Conservation (phyloP, 1,284 basidiomycete species). For the Trametes pubescens region DNA sequence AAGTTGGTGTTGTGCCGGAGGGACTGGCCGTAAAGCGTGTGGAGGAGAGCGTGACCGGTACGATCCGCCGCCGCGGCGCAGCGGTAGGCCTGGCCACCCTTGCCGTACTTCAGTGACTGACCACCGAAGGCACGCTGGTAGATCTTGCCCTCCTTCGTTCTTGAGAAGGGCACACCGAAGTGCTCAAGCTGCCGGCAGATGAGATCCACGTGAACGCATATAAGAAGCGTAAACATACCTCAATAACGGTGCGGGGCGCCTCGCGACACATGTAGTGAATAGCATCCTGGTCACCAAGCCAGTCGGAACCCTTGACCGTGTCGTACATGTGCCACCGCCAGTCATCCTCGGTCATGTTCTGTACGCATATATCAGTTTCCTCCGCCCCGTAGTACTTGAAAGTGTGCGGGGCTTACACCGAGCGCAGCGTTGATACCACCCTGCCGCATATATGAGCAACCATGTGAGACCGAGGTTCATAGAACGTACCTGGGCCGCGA, state of each 20-base stretch:
- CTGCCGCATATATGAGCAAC: conserved; percentile 49
- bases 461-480: background rate
- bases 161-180: conserved; percentile 98
- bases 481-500: conserved; percentile 89
- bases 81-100: conserved; percentile 99
- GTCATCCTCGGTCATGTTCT: conserved; percentile 99
- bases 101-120: conserved; percentile 96
- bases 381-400: background rate
- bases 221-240: conserved; percentile 59
- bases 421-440: conserved; percentile 99
- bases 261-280: conserved; percentile 99
- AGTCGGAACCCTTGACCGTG: conserved; percentile 99
- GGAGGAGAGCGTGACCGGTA: conserved; percentile 98
- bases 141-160: conserved; percentile 99
- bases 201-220: background rate
- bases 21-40: conserved; percentile 99
- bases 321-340: conserved; percentile 99
- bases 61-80: conserved; percentile 99
- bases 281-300: conserved; percentile 99
- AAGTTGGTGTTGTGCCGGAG: conserved; percentile 99
- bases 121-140: conserved; percentile 99
- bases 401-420: conserved; percentile 66
- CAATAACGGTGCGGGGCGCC: conserved; percentile 93
- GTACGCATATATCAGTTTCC: conserved; percentile 28
- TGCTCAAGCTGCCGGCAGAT: conserved; percentile 84